A percentile compares a stretch with the other conserved stretches of the same genome.
Evolutionary conservation across 2,329 filamentous ascomycete genomes (phyloP).

Genomic region (Pseudocercospora musae): DNA sequence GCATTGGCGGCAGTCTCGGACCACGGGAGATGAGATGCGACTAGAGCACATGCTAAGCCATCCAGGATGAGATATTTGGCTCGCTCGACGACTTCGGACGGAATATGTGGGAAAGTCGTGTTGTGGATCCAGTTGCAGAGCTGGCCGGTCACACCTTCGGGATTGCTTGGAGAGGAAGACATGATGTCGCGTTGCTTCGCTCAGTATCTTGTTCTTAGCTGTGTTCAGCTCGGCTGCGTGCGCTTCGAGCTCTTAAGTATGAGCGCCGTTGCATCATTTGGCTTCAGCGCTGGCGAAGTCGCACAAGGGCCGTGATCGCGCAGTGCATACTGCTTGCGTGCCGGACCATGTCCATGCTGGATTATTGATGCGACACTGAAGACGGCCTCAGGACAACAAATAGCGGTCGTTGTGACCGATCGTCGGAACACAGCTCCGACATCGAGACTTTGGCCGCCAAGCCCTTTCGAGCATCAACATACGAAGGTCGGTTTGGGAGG

Average conservation of each 20-base stretch:
- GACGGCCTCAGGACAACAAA: no score
- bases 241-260: neutral
- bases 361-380: no score
- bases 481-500: neutral
- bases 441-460: neutral
- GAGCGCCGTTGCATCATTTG: neutral
- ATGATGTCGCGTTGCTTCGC: neutral
- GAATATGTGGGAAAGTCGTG: neutral
- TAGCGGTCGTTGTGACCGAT: no score
- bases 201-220: neutral
- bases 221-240: neutral
- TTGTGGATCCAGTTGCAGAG: constrained; percentile 8
- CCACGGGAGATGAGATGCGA: constrained; percentile 13
- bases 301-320: neutral
- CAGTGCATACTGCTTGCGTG: neutral
- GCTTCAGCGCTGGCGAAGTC: neutral
- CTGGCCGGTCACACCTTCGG: constrained; percentile 4
- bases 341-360: no score
- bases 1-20: constrained; percentile 10
- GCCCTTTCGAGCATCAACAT: neutral
- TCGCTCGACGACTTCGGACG: constrained; percentile 10
- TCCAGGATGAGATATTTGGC: constrained; percentile 12
- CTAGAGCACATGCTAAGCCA: constrained; percentile 10
- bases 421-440: no score
- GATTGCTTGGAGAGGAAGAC: constrained; percentile 6